These are phyloP conservation scores for Penicillium sumatraense DNA, from an alignment of 2,329 filamentous ascomycete genomes.

Conservation along the genomic window DNA sequence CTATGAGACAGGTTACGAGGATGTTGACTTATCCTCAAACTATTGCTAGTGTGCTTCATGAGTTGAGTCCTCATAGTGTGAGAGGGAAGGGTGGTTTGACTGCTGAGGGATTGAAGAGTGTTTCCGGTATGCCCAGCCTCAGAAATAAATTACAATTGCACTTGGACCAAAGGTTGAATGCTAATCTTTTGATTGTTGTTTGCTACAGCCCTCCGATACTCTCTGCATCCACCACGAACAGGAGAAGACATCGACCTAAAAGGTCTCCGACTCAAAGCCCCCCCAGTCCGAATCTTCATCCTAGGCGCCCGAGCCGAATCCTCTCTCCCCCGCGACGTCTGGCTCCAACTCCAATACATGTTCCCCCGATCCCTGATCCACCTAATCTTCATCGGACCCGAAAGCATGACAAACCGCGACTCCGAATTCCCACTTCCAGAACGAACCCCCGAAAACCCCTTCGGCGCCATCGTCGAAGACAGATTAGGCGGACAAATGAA, in stretches of 20 bases:
- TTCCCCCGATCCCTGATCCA: slow-evolving; percentile 93
- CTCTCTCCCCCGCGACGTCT: slow-evolving; percentile 88
- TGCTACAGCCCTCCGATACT: slow-evolving; percentile 87
- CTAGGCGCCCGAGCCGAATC: slow-evolving; percentile 97
- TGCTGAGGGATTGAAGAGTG: slow-evolving; percentile 86
- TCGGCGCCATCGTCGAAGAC: slow-evolving; percentile 92
- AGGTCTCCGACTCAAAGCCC: slow-evolving; percentile 80
- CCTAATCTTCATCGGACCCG: slow-evolving; percentile 91
- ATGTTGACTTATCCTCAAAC: slow-evolving; percentile 93
- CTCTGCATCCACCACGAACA: slow-evolving; percentile 81
- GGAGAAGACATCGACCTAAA: slow-evolving; percentile 77
- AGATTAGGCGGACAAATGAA: slow-evolving; percentile 87
- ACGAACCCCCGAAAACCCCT: slow-evolving; percentile 84
- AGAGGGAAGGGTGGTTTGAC: slow-evolving; percentile 77
- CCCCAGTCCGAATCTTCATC: slow-evolving; percentile 88
- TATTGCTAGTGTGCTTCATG: slow-evolving; percentile 87
- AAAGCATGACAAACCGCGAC: slow-evolving; percentile 93
- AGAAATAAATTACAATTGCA: no score
- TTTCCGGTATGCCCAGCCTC: slow-evolving; percentile 88
- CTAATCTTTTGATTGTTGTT: no score
- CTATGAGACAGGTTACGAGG: slow-evolving; percentile 89
- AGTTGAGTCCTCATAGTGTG: slow-evolving; percentile 89
- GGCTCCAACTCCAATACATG: slow-evolving; percentile 91
- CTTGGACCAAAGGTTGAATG: no score
- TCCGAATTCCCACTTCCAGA: slow-evolving; percentile 88